These are phyloP conservation scores for Yarrowia sp. DNA, from an alignment of 805 yeast genomes.

Conservation along the genomic window DNA sequence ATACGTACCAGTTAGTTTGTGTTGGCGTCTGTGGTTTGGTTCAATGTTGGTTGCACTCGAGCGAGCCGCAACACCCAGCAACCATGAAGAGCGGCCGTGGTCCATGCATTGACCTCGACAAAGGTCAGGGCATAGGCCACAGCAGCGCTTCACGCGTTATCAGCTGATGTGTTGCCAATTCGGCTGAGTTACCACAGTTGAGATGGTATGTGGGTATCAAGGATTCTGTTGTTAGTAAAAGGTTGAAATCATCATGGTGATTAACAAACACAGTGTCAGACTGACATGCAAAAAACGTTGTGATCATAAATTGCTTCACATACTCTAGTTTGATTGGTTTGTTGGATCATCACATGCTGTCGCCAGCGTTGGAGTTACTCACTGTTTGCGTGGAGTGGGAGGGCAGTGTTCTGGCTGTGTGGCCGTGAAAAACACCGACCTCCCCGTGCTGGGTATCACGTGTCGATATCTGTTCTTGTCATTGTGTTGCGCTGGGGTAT, in stretches of 20 bases:
- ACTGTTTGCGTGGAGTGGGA: neutral
- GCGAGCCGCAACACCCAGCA: neutral
- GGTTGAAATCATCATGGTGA: neutral
- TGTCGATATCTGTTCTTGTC: too few species aligned
- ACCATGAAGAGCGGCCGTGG: neutral
- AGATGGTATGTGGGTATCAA: neutral
- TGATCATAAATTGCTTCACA: conserved; percentile 64
- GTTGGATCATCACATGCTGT: conserved; percentile 37
- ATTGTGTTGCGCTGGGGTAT: neutral
- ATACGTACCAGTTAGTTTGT: conserved; percentile 38
- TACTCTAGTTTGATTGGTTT: conserved; percentile 66
- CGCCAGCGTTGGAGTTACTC: conserved; percentile 1
- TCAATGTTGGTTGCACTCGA: neutral
- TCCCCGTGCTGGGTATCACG: conserved; percentile 15
- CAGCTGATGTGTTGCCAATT: neutral
- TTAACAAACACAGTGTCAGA: conserved; percentile 25
- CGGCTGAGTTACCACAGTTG: neutral
- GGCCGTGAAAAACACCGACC: neutral
- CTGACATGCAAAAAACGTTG: conserved; percentile 41
- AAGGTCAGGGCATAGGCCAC: neutral
- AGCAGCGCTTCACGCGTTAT: neutral
- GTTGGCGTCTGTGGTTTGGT: neutral
- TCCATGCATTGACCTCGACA: neutral
- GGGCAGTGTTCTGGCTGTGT: too few species aligned
- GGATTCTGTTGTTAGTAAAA: conserved; percentile 28